These are phyloP conservation scores for Fusarium pininemorale DNA, from an alignment of 2,329 filamentous ascomycete species.

Conservation along the genomic window DNA sequence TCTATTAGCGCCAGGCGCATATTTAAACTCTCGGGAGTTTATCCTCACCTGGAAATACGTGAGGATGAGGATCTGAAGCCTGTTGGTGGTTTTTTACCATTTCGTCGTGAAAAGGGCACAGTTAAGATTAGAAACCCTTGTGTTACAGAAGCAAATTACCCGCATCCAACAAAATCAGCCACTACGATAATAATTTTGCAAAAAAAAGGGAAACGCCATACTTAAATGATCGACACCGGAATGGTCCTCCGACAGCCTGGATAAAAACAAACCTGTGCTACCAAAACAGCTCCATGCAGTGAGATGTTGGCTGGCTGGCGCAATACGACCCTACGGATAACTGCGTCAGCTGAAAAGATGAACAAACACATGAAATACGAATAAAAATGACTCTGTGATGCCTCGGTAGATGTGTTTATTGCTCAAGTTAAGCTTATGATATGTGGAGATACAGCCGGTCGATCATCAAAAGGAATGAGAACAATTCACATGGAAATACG, in stretches of 20 bases:
- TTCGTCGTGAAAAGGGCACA: not conserved
- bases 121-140: not conserved
- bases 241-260: constrained; percentile 9
- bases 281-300: not conserved
- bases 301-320: not conserved
- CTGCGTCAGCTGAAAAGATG: constrained; percentile 2
- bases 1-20: not conserved
- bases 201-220: not conserved
- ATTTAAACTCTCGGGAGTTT: constrained; percentile 16
- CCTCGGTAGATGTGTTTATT: not conserved
- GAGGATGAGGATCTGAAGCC: not conserved
- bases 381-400: not conserved
- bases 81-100: not conserved
- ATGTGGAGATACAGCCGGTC: constrained; percentile 1
- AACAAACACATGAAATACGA: not conserved
- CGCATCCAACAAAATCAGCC: not conserved
- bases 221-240: constrained; percentile 2
- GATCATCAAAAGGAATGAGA: constrained; percentile 8
- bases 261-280: not conserved
- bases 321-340: constrained; percentile 14
- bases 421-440: constrained; percentile 17
- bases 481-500: not conserved
- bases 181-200: constrained; percentile 9
- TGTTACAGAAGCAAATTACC: not conserved
- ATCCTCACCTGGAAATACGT: constrained; percentile 19